A percentile compares a stretch with the other conserved stretches of the same genome.
These are phyloP conservation scores for Yarrowia divulgata DNA, from an alignment of 805 yeast species.

Conservation along the genomic window DNA sequence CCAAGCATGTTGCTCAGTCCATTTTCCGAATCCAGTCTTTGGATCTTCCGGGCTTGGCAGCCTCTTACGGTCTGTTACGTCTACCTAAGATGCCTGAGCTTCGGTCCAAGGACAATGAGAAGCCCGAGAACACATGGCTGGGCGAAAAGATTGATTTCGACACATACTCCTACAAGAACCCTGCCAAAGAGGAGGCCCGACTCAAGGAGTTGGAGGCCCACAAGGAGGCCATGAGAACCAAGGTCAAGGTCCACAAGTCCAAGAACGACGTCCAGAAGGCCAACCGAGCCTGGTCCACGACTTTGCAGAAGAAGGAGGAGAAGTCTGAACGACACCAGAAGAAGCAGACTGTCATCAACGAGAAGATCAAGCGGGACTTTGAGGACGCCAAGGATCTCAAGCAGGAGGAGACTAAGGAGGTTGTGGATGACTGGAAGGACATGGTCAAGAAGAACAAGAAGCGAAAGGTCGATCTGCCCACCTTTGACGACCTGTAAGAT, in stretches of 20 bases:
- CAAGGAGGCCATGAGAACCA: slow-evolving; percentile 43
- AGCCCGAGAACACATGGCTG: slow-evolving; percentile 81
- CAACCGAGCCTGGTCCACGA: slow-evolving; percentile 83
- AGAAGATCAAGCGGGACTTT: slow-evolving; percentile 55
- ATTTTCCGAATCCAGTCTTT: slow-evolving; percentile 78
- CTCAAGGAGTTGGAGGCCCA: slow-evolving; percentile 61
- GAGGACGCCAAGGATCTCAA: slow-evolving; percentile 54
- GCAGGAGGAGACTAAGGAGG: slow-evolving; percentile 51
- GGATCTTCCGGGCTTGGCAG: slow-evolving; percentile 76
- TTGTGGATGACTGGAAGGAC: slow-evolving; percentile 86
- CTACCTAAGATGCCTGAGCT: slow-evolving; percentile 96
- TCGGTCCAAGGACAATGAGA: slow-evolving; percentile 54
- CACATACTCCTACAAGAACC: slow-evolving; percentile 67
- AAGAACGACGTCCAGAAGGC: slow-evolving; percentile 50
- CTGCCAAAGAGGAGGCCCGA: slow-evolving; percentile 68
- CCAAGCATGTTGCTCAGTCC: slow-evolving; percentile 86
- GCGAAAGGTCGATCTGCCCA: slow-evolving; percentile 44
- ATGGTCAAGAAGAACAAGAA: slow-evolving; percentile 71
- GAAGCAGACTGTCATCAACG: slow-evolving; percentile 69
- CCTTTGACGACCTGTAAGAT: slow-evolving; percentile 46
- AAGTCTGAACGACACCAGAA: slow-evolving; percentile 71
- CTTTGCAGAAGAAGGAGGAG: slow-evolving; percentile 65
- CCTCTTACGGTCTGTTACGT: slow-evolving; percentile 78
- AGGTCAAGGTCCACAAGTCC: slow-evolving; percentile 50
- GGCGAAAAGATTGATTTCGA: slow-evolving; percentile 71